phyloP scores from a whole-genome alignment of 805 yeast genomes.

The Geotrichum ghanense region DNA sequence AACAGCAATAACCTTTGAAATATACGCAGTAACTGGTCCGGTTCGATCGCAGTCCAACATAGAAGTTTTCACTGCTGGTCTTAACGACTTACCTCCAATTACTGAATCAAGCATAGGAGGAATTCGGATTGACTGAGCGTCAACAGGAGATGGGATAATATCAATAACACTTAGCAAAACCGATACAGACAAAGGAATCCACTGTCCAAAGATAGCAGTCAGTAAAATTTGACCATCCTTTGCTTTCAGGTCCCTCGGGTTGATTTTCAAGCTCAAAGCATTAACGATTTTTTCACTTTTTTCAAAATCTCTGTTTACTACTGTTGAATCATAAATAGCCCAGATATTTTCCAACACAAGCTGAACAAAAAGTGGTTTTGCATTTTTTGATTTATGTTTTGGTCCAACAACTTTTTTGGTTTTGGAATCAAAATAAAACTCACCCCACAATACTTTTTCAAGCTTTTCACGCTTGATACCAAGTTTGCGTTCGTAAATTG shows the following conservation, averaged over 20 bases:
- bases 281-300: conserved; percentile 63
- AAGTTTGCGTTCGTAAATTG: conserved; percentile 70
- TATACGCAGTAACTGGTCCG: conserved; percentile 64
- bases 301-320: conserved; percentile 54
- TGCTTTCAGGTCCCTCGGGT: conserved; percentile 67
- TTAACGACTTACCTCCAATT: conserved; percentile 39
- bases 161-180: conserved; percentile 76
- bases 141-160: conserved; percentile 69
- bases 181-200: conserved; percentile 89
- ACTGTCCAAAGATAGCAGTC: conserved; percentile 68
- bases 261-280: conserved; percentile 54
- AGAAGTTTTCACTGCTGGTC: conserved; percentile 36
- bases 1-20: conserved; percentile 80
- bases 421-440: conserved; percentile 79
- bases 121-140: conserved; percentile 63
- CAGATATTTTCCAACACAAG: conserved; percentile 83
- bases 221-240: conserved; percentile 61
- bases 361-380: conserved; percentile 79
- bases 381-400: conserved; percentile 44
- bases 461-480: conserved; percentile 74
- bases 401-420: conserved; percentile 65
- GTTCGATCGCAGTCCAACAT: conserved; percentile 57
- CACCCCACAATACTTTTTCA: conserved; percentile 92
- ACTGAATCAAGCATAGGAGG: conserved; percentile 53
- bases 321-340: conserved; percentile 72